Evolutionary conservation across 2,329 filamentous ascomycete genomes (phyloP).

Genomic region (Colletotrichum sublineola): DNA sequence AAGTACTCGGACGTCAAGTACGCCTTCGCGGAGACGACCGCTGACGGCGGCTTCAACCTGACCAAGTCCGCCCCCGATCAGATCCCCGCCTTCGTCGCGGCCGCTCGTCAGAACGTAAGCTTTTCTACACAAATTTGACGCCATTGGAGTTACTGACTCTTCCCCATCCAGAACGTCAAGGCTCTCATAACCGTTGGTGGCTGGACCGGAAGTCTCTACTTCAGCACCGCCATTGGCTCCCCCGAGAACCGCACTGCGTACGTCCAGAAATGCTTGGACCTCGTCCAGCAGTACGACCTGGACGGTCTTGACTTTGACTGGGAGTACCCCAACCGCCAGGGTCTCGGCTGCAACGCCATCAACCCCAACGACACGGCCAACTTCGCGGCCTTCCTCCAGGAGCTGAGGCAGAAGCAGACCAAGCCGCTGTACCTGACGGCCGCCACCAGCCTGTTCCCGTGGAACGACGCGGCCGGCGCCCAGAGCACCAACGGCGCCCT

Average conservation of each 20-base stretch:
- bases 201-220: slow-evolving; percentile 37
- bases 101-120: slow-evolving; percentile 21
- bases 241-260: slow-evolving; percentile 45
- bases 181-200: slow-evolving; percentile 35
- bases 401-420: slow-evolving; percentile 39
- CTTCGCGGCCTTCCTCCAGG: slow-evolving; percentile 34
- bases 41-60: slow-evolving; percentile 28
- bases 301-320: slow-evolving; percentile 45
- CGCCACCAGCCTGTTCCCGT: slow-evolving; percentile 31
- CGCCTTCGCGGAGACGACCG: slow-evolving; percentile 33
- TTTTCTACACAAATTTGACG: neutral
- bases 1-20: slow-evolving; percentile 41
- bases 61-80: slow-evolving; percentile 35
- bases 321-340: slow-evolving; percentile 44
- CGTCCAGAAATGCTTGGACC: slow-evolving; percentile 42
- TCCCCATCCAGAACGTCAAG: slow-evolving; percentile 25
- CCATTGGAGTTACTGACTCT: neutral
- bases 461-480: slow-evolving; percentile 25
- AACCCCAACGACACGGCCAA: slow-evolving; percentile 37
- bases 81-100: slow-evolving; percentile 28
- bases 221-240: slow-evolving; percentile 31
- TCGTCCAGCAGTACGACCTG: slow-evolving; percentile 42
- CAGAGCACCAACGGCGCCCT: slow-evolving; percentile 27
- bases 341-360: slow-evolving; percentile 39
- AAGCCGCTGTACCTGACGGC: slow-evolving; percentile 39